These are phyloP conservation scores for Nidula microcarpa DNA, from an alignment of 768 basidiomycete species.

Conservation along the genomic window DNA sequence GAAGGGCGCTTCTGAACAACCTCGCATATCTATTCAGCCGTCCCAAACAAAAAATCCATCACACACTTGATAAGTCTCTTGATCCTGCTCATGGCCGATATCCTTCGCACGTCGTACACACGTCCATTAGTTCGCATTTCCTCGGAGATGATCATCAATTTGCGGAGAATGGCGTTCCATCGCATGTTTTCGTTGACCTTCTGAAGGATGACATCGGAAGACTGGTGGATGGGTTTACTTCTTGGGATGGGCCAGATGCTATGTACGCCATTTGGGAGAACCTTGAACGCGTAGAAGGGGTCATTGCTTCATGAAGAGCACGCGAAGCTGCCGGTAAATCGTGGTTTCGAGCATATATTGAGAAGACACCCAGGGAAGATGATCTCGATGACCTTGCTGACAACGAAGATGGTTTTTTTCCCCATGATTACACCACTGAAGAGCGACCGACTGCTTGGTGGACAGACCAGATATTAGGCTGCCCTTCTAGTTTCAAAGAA, in stretches of 20 bases:
- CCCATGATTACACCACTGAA: conserved; percentile 12
- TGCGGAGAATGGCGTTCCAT: conserved; percentile 60
- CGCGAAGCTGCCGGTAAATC: conserved; percentile 22
- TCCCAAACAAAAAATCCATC: conserved; percentile 37
- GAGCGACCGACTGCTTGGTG: conserved; percentile 53
- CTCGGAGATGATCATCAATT: conserved; percentile 57
- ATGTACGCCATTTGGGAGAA: conserved; percentile 32
- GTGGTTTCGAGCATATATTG: conserved; percentile 28
- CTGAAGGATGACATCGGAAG: conserved; percentile 24
- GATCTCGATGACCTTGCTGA: conserved; percentile 21
- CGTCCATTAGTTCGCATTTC: conserved; percentile 44
- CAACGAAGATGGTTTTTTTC: conserved; percentile 22
- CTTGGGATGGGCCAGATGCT: conserved; percentile 35
- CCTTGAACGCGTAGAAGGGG: conserved; percentile 30
- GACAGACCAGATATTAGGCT: conserved; percentile 48
- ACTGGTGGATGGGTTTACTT: conserved; percentile 24
- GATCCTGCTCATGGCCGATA: conserved; percentile 38
- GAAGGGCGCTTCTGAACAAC: not conserved
- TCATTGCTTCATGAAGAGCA: conserved; percentile 27
- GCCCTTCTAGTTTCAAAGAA: conserved; percentile 48
- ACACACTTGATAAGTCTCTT: conserved; percentile 11
- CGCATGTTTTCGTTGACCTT: conserved; percentile 32
- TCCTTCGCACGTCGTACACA: conserved; percentile 44
- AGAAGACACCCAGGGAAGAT: conserved; percentile 6
- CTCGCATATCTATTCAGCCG: conserved; percentile 15